phyloP scores from a whole-genome alignment of 139 green algal species.

The Chlorella sorokiniana region DNA sequence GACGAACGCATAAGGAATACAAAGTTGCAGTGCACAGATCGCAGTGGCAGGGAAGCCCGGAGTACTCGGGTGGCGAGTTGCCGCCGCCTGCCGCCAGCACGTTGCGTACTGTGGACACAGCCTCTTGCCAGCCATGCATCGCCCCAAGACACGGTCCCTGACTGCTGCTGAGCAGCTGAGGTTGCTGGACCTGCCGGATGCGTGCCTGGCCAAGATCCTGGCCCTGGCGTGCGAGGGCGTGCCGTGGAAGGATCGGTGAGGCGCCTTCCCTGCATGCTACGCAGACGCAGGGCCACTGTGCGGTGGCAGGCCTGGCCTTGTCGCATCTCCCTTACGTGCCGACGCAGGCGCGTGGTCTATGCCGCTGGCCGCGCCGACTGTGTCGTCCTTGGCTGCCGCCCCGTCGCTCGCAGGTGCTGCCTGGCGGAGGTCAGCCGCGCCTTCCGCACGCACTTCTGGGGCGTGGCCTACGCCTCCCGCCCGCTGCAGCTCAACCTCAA shows the following conservation, averaged over 20 bases:
- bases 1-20: too few species aligned
- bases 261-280: too few species aligned
- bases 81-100: background rate
- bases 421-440: slow-evolving; percentile 19
- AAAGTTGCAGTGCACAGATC: background rate
- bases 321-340: too few species aligned
- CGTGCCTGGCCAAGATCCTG: slow-evolving; percentile 3
- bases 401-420: background rate
- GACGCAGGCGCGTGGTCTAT: too few species aligned
- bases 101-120: background rate
- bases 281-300: too few species aligned
- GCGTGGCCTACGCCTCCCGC: background rate
- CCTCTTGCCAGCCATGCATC: background rate
- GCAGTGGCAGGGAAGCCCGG: background rate
- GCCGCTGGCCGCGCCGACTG: too few species aligned
- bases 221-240: background rate
- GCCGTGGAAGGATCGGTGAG: slow-evolving; percentile 26
- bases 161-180: background rate
- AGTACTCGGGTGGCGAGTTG: background rate
- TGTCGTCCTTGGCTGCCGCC: background rate
- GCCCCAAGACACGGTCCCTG: background rate
- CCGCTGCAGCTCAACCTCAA: slow-evolving; percentile 12
- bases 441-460: slow-evolving; percentile 13
- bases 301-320: too few species aligned
- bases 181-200: slow-evolving; percentile 8